These are phyloP conservation scores for Castanopsis chinensis DNA, from an alignment of 306 rosid genomes.

Conservation along the genomic window DNA sequence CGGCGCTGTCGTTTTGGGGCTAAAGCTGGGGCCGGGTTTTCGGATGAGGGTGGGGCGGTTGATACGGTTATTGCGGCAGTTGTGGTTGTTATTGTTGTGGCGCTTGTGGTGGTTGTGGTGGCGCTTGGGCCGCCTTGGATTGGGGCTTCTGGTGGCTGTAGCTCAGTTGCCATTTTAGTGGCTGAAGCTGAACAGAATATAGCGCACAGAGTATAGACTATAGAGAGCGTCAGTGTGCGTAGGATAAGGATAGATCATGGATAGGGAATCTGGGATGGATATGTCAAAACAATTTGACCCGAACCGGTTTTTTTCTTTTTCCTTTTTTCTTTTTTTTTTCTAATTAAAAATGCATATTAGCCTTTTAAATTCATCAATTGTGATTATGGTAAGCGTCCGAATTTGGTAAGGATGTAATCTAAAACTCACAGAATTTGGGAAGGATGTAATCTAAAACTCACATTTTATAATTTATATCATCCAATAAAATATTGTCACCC, in stretches of 20 bases:
- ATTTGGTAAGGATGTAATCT: too few relatives aligned
- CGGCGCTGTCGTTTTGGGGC: constrained; percentile 70
- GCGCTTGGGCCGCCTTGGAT: constrained; percentile 13
- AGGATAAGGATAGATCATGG: constrained; percentile 3
- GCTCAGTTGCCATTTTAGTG: constrained; percentile 52
- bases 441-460: too few relatives aligned
- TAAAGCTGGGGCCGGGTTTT: constrained; percentile 25
- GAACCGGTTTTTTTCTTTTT: too few relatives aligned
- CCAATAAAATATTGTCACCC: too few relatives aligned
- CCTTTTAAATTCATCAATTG: too few relatives aligned
- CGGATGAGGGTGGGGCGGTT: constrained; percentile 16
- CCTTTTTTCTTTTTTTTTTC: too few relatives aligned
- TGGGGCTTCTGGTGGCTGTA: constrained; percentile 40
- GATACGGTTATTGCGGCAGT: background rate
- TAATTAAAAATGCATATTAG: too few relatives aligned
- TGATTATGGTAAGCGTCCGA: too few relatives aligned
- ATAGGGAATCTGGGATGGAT: too few relatives aligned
- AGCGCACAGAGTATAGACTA: background rate
- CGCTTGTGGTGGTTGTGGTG: constrained; percentile 4
- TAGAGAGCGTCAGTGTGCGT: constrained; percentile 21
- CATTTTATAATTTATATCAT: too few relatives aligned
- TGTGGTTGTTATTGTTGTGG: background rate
- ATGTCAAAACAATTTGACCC: too few relatives aligned
- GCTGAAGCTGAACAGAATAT: constrained; percentile 14
- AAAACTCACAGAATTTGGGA: too few relatives aligned